phyloP scores from a whole-genome alignment of 2,329 filamentous ascomycete species.

The Remersonia thermophila region DNA sequence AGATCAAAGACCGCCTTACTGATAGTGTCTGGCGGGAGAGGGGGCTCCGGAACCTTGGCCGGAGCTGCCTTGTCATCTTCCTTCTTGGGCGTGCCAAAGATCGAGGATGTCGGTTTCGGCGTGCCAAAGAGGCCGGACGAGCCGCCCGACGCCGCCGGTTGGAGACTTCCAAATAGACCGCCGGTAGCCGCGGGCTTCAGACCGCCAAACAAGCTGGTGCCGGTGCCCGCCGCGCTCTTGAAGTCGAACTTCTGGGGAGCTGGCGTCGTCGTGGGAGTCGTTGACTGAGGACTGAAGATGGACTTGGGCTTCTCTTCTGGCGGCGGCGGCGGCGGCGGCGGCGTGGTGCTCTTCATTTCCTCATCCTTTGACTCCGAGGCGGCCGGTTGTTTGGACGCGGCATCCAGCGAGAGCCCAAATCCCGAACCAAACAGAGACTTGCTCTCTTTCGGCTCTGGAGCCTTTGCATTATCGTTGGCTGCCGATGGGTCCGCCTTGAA shows the following conservation, averaged over 20 bases:
- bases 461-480: conserved; percentile 46
- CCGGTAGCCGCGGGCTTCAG: too few species aligned
- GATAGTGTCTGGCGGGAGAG: conserved; percentile 42
- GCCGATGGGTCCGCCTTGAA: conserved; percentile 53
- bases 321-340: conserved; percentile 21
- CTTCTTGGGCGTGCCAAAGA: conserved; percentile 23
- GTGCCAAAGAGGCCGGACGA: conserved; percentile 18
- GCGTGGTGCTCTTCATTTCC: conserved; percentile 34
- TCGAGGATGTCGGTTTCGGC: conserved; percentile 13
- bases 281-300: conserved; percentile 26
- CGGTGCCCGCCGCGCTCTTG: conserved; percentile 12
- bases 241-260: conserved; percentile 36
- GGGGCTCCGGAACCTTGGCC: conserved; percentile 22
- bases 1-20: conserved; percentile 39
- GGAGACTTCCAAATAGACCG: too few species aligned
- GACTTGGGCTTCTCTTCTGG: conserved; percentile 26
- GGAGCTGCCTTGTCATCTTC: conserved; percentile 22
- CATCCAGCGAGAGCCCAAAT: conserved; percentile 47
- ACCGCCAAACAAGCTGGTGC: too few species aligned
- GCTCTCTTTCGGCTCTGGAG: conserved; percentile 28
- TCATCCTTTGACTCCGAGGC: conserved; percentile 32
- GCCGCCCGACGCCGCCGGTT: conserved; percentile 21
- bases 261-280: conserved; percentile 41
- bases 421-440: conserved; percentile 47
- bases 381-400: conserved; percentile 26